A percentile compares a stretch with the other conserved stretches of the same genome.
Conservation (phyloP, 805 yeast species). For the Metschnikowia vanudenii region DNA sequence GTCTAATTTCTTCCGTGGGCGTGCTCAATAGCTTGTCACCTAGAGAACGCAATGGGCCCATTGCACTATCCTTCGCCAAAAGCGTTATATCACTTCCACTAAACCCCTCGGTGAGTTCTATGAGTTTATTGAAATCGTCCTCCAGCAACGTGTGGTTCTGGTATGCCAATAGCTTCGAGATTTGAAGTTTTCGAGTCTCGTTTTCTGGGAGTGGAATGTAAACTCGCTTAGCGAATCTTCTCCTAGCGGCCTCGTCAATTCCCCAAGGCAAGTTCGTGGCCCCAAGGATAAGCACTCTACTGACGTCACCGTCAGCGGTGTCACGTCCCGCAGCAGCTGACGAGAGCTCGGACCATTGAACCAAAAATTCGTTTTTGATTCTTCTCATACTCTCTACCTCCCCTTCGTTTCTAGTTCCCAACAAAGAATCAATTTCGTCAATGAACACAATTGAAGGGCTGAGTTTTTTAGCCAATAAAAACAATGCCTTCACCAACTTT, state of each 20-base stretch:
- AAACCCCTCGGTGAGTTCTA: constrained; percentile 71
- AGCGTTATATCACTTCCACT: constrained; percentile 96
- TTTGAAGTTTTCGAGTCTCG: constrained; percentile 73
- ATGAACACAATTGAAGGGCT: constrained; percentile 94
- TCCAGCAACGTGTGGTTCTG: constrained; percentile 71
- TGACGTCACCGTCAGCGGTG: constrained; percentile 34
- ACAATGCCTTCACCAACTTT: constrained; percentile 85
- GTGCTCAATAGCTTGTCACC: constrained; percentile 78
- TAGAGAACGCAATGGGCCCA: constrained; percentile 90
- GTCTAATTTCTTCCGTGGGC: constrained; percentile 73
- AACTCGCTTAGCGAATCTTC: constrained; percentile 87
- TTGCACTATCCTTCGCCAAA: constrained; percentile 93
- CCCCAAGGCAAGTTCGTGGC: constrained; percentile 98
- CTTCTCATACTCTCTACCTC: constrained; percentile 88
- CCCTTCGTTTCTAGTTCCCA: constrained; percentile 72
- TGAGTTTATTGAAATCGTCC: constrained; percentile 58
- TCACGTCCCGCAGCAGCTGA: constrained; percentile 78
- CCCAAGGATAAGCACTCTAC: constrained; percentile 82
- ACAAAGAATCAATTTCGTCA: constrained; percentile 90
- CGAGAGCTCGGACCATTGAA: constrained; percentile 92
- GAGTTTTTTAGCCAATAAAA: constrained; percentile 75
- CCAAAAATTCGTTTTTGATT: constrained; percentile 87
- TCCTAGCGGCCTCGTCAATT: constrained; percentile 93
- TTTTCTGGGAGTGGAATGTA: constrained; percentile 92
- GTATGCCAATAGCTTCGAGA: constrained; percentile 61